phyloP scores from a whole-genome alignment of 306 rosid genomes.

The Glycyrrhiza uralensis region DNA sequence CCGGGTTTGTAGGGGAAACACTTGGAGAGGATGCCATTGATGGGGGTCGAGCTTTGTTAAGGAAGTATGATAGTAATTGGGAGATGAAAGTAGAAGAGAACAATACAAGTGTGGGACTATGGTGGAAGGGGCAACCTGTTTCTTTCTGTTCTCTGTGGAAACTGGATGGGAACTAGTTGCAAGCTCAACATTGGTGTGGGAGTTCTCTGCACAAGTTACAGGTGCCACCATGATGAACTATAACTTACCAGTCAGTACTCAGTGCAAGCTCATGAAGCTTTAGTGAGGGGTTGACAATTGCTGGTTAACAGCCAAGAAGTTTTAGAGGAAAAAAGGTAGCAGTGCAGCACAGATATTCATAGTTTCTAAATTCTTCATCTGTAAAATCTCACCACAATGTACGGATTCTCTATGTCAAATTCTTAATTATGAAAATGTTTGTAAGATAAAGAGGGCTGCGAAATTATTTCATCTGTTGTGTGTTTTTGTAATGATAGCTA shows the following conservation, averaged over 20 bases:
- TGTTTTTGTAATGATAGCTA: constrained; percentile 4
- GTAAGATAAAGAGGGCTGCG: constrained; percentile 13
- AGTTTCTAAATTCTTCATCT: not conserved
- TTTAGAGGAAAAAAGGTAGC: not conserved
- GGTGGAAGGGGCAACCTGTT: constrained; percentile 87
- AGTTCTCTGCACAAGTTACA: not conserved
- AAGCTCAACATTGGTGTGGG: constrained; percentile 4
- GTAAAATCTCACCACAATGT: not conserved
- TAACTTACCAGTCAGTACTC: not conserved
- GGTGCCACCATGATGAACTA: not conserved
- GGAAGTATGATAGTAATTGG: constrained; percentile 84
- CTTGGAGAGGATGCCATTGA: constrained; percentile 71
- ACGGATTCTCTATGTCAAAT: not conserved
- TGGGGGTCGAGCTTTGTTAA: constrained; percentile 72
- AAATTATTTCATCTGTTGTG: not conserved
- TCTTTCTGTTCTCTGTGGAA: constrained; percentile 85
- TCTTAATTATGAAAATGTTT: not conserved
- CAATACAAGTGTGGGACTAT: constrained; percentile 52
- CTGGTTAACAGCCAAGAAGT: not conserved
- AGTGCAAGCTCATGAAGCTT: not conserved
- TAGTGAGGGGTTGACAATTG: not conserved
- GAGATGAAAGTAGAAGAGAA: constrained; percentile 76
- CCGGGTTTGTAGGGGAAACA: constrained; percentile 52
- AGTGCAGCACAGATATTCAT: not conserved
- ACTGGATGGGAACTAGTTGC: constrained; percentile 25